phyloP scores from a whole-genome alignment of 495 filamentous ascomycete species.

The Podospora tetraspora region DNA sequence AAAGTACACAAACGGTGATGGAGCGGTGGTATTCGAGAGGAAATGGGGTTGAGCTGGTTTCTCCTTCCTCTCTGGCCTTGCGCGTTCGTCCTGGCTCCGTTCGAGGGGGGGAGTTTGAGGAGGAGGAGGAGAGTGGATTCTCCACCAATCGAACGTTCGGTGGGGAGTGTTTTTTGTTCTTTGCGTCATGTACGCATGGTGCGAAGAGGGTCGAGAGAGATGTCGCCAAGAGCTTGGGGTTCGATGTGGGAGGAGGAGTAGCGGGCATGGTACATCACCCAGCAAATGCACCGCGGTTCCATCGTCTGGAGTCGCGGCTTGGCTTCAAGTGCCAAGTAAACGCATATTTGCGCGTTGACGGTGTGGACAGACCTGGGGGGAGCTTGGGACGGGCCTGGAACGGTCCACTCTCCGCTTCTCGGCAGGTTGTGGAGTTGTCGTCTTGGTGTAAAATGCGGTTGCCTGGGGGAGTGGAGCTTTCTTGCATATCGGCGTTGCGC shows the following conservation, averaged over 20 bases:
- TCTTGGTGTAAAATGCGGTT: neutral
- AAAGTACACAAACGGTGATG: neutral
- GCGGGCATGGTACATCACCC: neutral
- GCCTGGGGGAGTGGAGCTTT: neutral
- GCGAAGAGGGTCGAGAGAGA: neutral
- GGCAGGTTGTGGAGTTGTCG: neutral
- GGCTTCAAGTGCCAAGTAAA: neutral
- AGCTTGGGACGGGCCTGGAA: neutral
- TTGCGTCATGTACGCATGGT: neutral
- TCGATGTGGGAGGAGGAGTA: neutral
- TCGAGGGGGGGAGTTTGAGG: neutral
- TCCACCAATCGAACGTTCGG: neutral
- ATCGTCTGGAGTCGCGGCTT: neutral
- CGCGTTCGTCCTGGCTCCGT: neutral
- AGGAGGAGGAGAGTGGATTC: neutral
- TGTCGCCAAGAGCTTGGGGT: neutral
- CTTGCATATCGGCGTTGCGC: neutral
- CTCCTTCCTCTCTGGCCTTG: neutral
- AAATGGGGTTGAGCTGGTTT: neutral
- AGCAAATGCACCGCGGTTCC: neutral
- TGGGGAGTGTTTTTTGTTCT: neutral
- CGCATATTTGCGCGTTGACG: neutral
- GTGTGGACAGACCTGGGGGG: neutral
- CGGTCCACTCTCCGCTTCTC: neutral
- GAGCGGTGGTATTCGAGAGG: neutral